These are phyloP conservation scores for Blastobotrys robertii DNA, from an alignment of 805 yeast genomes.

Conservation along the genomic window DNA sequence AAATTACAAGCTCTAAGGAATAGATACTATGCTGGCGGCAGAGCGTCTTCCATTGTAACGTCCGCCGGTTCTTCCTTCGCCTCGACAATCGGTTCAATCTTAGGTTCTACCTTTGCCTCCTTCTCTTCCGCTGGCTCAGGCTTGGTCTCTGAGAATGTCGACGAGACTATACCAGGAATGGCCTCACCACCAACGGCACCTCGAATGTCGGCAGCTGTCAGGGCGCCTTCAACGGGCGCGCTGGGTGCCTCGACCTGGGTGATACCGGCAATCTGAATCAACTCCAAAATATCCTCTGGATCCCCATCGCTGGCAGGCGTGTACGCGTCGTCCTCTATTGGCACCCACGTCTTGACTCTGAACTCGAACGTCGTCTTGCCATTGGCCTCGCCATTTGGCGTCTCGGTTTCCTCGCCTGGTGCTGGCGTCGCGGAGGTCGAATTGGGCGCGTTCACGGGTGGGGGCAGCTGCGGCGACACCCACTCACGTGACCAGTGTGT, in stretches of 20 bases:
- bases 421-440: conserved; percentile 4
- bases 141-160: neutral
- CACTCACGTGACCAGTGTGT: conserved; percentile 27
- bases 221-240: conserved; percentile 21
- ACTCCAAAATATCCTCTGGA: conserved; percentile 36
- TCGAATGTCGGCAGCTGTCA: conserved; percentile 40
- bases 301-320: conserved; percentile 28
- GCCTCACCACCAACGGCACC: conserved; percentile 46
- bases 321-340: conserved; percentile 13
- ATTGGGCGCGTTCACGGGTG: neutral
- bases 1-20: neutral
- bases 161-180: conserved; percentile 33
- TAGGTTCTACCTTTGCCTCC: conserved; percentile 3
- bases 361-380: conserved; percentile 12
- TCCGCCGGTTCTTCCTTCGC: neutral
- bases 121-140: conserved; percentile 2
- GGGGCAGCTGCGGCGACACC: conserved; percentile 12
- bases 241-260: conserved; percentile 13
- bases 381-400: neutral
- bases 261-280: conserved; percentile 27
- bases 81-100: neutral
- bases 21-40: neutral
- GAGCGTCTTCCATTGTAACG: conserved; percentile 5
- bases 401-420: neutral
- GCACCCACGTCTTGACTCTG: conserved; percentile 28